These are phyloP conservation scores for Thecaphora frezii DNA, from an alignment of 1,284 basidiomycete species.

Conservation along the genomic window DNA sequence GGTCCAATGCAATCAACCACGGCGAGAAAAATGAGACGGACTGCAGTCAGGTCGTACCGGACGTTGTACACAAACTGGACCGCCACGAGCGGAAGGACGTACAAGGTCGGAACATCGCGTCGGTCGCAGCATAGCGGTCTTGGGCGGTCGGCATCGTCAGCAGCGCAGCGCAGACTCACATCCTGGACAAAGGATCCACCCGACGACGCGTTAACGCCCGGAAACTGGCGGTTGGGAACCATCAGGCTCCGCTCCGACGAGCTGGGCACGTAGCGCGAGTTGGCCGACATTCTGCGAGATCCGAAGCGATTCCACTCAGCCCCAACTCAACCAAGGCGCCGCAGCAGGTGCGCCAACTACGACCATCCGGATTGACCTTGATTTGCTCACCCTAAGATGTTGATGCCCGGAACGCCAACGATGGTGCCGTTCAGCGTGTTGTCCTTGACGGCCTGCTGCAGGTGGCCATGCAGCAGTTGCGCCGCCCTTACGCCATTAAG, in stretches of 20 bases:
- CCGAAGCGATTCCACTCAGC: too few relatives aligned
- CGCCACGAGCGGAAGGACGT: too few relatives aligned
- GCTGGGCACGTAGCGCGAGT: slow-evolving; percentile 1
- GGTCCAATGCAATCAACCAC: too few relatives aligned
- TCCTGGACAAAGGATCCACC: slow-evolving; percentile 1
- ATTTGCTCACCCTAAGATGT: not conserved
- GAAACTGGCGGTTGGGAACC: not conserved
- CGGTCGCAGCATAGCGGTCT: too few relatives aligned
- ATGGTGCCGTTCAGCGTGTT: not conserved
- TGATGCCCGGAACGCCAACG: not conserved
- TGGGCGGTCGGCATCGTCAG: too few relatives aligned
- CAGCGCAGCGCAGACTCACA: too few relatives aligned
- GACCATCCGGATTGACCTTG: not conserved
- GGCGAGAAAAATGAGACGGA: too few relatives aligned
- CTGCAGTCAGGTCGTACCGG: not conserved
- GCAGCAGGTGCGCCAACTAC: too few relatives aligned
- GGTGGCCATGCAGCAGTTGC: not conserved
- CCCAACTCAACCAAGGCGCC: too few relatives aligned
- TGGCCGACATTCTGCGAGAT: not conserved
- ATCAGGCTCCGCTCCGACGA: not conserved
- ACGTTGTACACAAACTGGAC: not conserved
- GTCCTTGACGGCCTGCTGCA: not conserved
- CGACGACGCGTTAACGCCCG: not conserved
- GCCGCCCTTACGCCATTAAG: slow-evolving; percentile 1
- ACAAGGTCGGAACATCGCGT: too few relatives aligned